A percentile compares a stretch with the other conserved stretches of the same genome.
phyloP scores from a whole-genome alignment of 2,329 filamentous ascomycete genomes.

The Scedosporium minutisporum region DNA sequence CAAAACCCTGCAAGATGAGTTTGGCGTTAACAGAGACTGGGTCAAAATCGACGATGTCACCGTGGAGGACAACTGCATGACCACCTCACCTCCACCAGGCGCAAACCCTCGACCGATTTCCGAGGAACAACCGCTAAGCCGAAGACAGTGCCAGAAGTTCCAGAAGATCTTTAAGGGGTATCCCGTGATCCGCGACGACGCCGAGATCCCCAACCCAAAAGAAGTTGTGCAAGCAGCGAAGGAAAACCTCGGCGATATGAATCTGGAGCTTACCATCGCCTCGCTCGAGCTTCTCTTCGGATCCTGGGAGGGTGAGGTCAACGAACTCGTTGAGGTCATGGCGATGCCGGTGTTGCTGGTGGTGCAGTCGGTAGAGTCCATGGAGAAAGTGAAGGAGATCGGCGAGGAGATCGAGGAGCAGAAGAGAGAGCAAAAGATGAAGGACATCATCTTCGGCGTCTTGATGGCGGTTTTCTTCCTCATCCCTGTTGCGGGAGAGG shows the following conservation, averaged over 20 bases:
- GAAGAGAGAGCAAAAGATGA: neutral
- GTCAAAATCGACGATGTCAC: neutral
- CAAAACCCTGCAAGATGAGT: neutral
- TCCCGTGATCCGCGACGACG: neutral
- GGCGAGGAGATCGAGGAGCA: neutral
- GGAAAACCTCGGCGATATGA: neutral
- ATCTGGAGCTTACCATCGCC: neutral
- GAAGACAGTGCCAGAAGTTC: neutral
- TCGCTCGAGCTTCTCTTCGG: neutral
- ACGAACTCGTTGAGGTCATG: neutral
- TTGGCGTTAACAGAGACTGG: neutral
- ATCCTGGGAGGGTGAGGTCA: neutral
- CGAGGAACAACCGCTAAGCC: neutral
- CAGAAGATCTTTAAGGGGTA: neutral
- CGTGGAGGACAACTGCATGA: neutral
- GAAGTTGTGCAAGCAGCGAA: neutral
- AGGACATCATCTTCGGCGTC: neutral
- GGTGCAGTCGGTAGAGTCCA: neutral
- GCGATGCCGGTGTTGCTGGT: neutral
- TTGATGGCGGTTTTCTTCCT: neutral
- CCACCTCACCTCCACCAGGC: neutral
- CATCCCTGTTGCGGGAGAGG: neutral
- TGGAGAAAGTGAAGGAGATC: slow-evolving; percentile 1
- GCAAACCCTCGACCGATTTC: neutral
- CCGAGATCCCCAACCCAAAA: neutral